Evolutionary conservation across 352 stramenopile species (phyloP), one percentile per base, ranked within the genome.

Genomic region (Phytophthora tubulina): DNA sequence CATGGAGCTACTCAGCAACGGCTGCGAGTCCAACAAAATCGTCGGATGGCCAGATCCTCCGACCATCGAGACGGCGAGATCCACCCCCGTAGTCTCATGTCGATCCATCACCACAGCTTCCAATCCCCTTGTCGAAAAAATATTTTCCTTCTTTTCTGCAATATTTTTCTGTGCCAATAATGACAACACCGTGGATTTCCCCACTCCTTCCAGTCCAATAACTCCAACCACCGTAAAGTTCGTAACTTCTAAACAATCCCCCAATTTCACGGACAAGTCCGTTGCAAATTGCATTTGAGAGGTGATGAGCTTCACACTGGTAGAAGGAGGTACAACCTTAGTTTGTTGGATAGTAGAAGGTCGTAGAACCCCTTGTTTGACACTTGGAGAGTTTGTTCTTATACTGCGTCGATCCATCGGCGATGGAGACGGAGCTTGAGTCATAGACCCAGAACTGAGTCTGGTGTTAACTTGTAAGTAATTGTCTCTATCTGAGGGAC

Each of bases 121-220:
- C 27, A 84, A 61, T 17, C 72, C 73, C 30, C 89, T 70, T 0
- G 75, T 66, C 1, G 72, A 56, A 36, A 92, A 91, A 17, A 83
- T 27, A 6, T 32, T 50, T 10, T 27, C 62, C 41, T 32, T 17
- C 36, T 46, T 53, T 4, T 48, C 15, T 35, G 13, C 35, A 44
- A 60, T 15, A 3, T 73, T 64, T 14, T 63, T 67, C 38, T 63
- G 46, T 6, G 72, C 51, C n/a, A 95, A 63, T 6, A 91, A 30
- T 17, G 88, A 96, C 45, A 93, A 30, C 3, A 94, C 62, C 0
- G 86, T 90, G 1, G 86, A 94, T 60, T 94, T 96, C 13, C 88
- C 88, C 15, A 89, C 76, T 7, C 81, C 84, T 70, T 94, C 82
- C 1, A 94, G 70, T 0, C 88, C 88, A 6, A 96, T 56, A 0